Percentiles rank a stretch among this genome's conserved stretches.
Conservation (phyloP, 305 asterid genomes). For the Fraxinus floribunda region DNA sequence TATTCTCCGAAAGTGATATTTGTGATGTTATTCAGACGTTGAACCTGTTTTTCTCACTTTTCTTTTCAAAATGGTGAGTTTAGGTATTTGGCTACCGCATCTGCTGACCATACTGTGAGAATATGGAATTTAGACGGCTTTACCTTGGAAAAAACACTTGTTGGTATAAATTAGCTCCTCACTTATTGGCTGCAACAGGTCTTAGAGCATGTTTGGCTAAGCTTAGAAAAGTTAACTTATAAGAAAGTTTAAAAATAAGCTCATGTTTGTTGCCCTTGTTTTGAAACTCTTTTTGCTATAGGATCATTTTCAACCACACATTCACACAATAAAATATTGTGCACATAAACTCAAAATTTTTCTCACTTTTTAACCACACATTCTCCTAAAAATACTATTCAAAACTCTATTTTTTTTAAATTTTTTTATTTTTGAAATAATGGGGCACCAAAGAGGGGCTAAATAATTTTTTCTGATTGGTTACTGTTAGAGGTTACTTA, state of each 20-base stretch:
- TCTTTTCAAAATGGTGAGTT: conserved; percentile 8
- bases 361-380: too few species aligned
- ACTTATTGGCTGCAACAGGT: conserved; percentile 1
- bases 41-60: background rate
- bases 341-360: too few species aligned
- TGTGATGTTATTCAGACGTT: background rate
- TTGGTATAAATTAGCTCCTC: conserved; percentile 35
- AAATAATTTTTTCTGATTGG: background rate
- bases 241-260: background rate
- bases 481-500: background rate
- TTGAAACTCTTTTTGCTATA: too few species aligned
- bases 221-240: background rate
- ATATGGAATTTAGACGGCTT: conserved; percentile 91
- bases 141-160: conserved; percentile 69
- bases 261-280: too few species aligned
- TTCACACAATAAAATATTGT: too few species aligned
- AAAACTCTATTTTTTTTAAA: too few species aligned
- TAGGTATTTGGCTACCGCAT: conserved; percentile 85
- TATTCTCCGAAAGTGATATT: background rate
- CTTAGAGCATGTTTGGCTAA: background rate
- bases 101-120: conserved; percentile 80
- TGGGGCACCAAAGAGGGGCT: too few species aligned
- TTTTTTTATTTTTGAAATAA: too few species aligned
- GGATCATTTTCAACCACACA: too few species aligned
- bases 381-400: too few species aligned